Conservation (phyloP, 768 basidiomycete genomes). For the Pleurotus tuoliensis region DNA sequence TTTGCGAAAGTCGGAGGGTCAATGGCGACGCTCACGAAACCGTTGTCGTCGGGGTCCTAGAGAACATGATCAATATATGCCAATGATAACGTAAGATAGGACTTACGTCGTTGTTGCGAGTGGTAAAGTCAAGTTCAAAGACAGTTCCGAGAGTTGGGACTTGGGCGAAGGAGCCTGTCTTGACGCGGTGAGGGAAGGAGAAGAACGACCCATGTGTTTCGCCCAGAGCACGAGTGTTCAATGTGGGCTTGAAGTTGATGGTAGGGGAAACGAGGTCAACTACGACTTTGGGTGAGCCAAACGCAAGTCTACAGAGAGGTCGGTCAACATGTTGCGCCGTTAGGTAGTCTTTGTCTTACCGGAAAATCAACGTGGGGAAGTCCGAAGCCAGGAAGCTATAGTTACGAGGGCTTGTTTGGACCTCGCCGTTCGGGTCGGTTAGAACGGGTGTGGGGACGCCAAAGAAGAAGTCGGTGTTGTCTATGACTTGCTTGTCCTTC, state of each 20-base stretch:
- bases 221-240: conserved; percentile 5
- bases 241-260: conserved; percentile 27
- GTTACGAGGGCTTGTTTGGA: conserved; percentile 35
- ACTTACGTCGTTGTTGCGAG: conserved; percentile 43
- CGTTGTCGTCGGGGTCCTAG: conserved; percentile 24
- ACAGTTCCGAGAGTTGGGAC: conserved; percentile 39
- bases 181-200: conserved; percentile 29
- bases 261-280: conserved; percentile 45
- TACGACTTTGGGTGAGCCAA: conserved; percentile 45
- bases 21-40: conserved; percentile 24
- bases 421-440: conserved; percentile 35
- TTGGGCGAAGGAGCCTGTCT: not conserved
- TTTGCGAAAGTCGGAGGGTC: conserved; percentile 34
- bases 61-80: not conserved
- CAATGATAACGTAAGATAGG: not conserved
- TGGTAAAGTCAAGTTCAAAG: conserved; percentile 39
- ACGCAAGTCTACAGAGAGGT: conserved; percentile 30
- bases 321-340: too few relatives aligned
- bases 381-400: conserved; percentile 43
- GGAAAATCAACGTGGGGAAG: conserved; percentile 37
- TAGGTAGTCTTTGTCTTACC: conserved; percentile 18
- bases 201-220: conserved; percentile 24
- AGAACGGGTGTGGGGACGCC: conserved; percentile 40
- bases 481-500: conserved; percentile 46
- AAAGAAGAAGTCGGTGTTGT: conserved; percentile 45